Percentiles rank a stretch among this genome's conserved stretches.
phyloP scores from a whole-genome alignment of 306 rosid species.

The Herpetospermum pedunculosum region DNA sequence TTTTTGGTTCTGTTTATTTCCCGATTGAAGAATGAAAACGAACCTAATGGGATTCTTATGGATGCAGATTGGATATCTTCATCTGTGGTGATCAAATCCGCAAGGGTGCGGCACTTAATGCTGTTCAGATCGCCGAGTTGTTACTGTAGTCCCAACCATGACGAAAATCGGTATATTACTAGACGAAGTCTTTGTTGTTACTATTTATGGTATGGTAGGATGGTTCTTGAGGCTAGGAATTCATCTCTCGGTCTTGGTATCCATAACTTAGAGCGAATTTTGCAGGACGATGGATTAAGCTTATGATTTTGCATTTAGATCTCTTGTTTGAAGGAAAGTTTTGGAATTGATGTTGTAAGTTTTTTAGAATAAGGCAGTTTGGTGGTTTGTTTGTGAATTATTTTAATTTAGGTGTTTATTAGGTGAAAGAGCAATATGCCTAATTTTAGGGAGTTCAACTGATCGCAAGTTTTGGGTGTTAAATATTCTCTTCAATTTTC shows the following conservation, averaged over 20 bases:
- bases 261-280: background rate
- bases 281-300: background rate
- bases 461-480: background rate
- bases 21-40: background rate
- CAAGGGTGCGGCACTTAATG: constrained; percentile 97
- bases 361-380: background rate
- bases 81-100: constrained; percentile 98
- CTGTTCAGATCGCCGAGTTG: constrained; percentile 95
- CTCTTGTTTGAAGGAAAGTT: background rate
- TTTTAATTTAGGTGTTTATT: background rate
- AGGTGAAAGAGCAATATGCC: background rate
- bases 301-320: background rate
- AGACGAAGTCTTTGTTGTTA: background rate
- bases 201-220: background rate
- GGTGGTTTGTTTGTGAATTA: background rate
- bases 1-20: background rate
- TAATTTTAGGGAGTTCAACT: background rate
- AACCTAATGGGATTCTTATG: background rate
- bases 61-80: constrained; percentile 76
- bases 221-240: background rate
- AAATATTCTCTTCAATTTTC: background rate
- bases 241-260: background rate
- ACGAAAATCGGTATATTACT: background rate
- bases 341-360: background rate
- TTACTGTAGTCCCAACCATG: constrained; percentile 25